Base-by-base conservation (phyloP, 1,284 basidiomycete species). In the Sparassis latifolia region DNA sequence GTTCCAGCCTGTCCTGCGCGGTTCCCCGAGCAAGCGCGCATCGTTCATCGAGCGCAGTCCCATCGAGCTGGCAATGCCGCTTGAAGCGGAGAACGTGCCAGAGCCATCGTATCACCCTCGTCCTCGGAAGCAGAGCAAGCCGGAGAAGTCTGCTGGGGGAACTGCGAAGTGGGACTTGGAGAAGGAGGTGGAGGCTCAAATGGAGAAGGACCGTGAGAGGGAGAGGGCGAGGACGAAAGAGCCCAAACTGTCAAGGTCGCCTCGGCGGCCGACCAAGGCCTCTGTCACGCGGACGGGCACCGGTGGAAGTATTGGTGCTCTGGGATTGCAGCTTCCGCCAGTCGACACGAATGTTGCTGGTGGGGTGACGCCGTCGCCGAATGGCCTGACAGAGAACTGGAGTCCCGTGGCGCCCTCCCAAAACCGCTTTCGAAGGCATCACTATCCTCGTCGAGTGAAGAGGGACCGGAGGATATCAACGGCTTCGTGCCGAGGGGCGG, bases 21-120 rank as follows among this genome's bases (percentile, higher is more conserved):
- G 83, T 29, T 83, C 83, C 31, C 84, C 83, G 10, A 80, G 80
- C 62, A 87, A 86, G 65, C 79, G 82, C 27, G 78, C 83, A 32
- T 86, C 84, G 2, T 75, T 77, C 48, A 76, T 86, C 45, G 76
- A 82, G 61, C 73, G 71, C 49, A 78, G 72, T 54, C 71, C 72
- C 35, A 60, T 79, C 33, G 64, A 66, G 39, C 65, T 80, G 30
- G 67, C 66, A 48, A 64, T 63, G 39, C 67, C 74, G 10, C 77
- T 78, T 44, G 76, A 78, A 54, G 76, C 77, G 32, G 66, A 77
- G 51, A 65, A 69, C 35, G 69, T 70, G 28, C 20, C 56, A 27
- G 54, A 47, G 2, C 20, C 20, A 20, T 47, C 27, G 38, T 42
- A 45, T 10, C 33, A 48, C 44, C 37, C 49, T 58, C 20, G 20